Conservation (phyloP, 202 grass and related monocot species). For the Alloteropsis angusta region DNA sequence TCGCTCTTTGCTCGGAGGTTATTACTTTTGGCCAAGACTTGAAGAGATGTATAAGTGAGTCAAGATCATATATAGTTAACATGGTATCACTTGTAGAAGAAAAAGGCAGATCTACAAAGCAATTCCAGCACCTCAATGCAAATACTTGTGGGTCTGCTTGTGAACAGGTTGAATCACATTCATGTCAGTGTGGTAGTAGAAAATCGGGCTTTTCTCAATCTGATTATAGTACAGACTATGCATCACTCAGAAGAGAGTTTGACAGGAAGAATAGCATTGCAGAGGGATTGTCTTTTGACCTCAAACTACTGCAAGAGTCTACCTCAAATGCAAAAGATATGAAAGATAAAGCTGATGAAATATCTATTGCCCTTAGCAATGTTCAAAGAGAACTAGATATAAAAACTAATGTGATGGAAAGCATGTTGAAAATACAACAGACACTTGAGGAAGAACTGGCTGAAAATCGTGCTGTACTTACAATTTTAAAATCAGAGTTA, state of each 20-base stretch:
- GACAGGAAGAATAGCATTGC: constrained; percentile 58
- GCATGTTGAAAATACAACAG: constrained; percentile 43
- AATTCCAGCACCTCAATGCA: constrained; percentile 18
- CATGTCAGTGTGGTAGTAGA: background rate
- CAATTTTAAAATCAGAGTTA: constrained; percentile 54
- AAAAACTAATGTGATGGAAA: constrained; percentile 44
- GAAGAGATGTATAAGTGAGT: constrained; percentile 50
- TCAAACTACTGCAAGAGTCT: constrained; percentile 78
- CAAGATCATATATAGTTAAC: constrained; percentile 40
- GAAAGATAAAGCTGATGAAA: constrained; percentile 55
- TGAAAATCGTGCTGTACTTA: constrained; percentile 31
- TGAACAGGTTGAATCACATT: constrained; percentile 19
- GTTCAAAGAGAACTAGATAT: constrained; percentile 46
- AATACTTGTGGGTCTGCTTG: constrained; percentile 20
- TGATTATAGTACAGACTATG: constrained; percentile 23
- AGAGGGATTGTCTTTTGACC: constrained; percentile 72
- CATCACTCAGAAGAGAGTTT: constrained; percentile 54
- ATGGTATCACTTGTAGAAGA: constrained; percentile 31
- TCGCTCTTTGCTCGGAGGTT: constrained; percentile 47
- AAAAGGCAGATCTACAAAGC: constrained; percentile 25
- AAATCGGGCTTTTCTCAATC: constrained; percentile 3
- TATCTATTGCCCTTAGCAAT: constrained; percentile 29
- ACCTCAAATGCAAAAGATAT: constrained; percentile 44
- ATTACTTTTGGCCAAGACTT: constrained; percentile 50
- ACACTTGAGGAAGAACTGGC: constrained; percentile 47